Evolutionary conservation across 495 filamentous ascomycete species (phyloP).

Genomic region (Amorphotheca resinae): DNA sequence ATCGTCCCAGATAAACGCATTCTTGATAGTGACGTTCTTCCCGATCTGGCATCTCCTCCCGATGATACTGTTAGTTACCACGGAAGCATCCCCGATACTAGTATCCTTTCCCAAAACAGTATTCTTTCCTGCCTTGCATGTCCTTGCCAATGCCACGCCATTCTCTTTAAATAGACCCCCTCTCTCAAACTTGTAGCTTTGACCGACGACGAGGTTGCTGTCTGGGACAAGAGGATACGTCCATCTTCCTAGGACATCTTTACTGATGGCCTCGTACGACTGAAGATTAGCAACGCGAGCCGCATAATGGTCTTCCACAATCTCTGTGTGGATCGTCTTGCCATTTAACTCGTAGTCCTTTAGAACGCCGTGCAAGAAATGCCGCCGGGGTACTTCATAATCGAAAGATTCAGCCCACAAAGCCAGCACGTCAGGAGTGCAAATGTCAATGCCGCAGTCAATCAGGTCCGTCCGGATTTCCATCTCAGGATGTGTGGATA

Average conservation of each 20-base stretch:
- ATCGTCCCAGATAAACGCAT: constrained; percentile 86
- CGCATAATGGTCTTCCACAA: constrained; percentile 67
- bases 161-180: constrained; percentile 59
- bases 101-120: constrained; percentile 64
- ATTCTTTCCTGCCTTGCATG: constrained; percentile 44
- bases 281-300: constrained; percentile 73
- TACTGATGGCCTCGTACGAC: constrained; percentile 83
- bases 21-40: constrained; percentile 61
- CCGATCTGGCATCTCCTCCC: constrained; percentile 79
- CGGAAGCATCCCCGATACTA: constrained; percentile 58
- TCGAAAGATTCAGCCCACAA: constrained; percentile 98
- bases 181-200: constrained; percentile 57
- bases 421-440: constrained; percentile 86
- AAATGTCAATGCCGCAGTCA: constrained; percentile 95
- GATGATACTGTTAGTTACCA: constrained; percentile 59
- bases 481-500: constrained; percentile 49
- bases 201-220: constrained; percentile 65
- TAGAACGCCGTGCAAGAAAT: constrained; percentile 81
- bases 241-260: constrained; percentile 78
- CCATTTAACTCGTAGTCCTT: constrained; percentile 96
- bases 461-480: constrained; percentile 80
- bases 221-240: constrained; percentile 90
- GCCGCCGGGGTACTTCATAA: constrained; percentile 75
- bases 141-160: constrained; percentile 58
- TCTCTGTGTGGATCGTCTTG: constrained; percentile 87